These are phyloP conservation scores for Colletotrichum sp. DNA, from an alignment of 2,329 filamentous ascomycete species.

Conservation along the genomic window DNA sequence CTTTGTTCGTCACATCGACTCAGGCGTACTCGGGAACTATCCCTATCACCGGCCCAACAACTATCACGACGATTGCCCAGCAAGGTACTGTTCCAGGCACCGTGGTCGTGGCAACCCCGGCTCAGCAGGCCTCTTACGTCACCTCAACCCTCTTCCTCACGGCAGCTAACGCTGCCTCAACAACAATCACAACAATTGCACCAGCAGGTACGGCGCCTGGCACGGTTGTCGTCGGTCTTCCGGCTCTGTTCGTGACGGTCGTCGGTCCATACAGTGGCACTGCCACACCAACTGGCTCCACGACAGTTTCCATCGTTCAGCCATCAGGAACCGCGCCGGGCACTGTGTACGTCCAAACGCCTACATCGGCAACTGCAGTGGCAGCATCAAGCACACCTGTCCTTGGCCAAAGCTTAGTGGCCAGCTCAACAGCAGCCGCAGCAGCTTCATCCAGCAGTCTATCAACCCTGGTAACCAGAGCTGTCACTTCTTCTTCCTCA, in stretches of 20 bases:
- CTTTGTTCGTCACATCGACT: slow-evolving; percentile 7
- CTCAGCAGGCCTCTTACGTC: not conserved
- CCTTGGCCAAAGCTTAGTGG: not conserved
- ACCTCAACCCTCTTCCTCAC: slow-evolving; percentile 9
- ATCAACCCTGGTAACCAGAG: not conserved
- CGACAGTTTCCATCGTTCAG: slow-evolving; percentile 2
- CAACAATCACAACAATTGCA: not conserved
- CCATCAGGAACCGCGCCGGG: not conserved
- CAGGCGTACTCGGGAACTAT: not conserved
- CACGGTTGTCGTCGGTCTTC: not conserved
- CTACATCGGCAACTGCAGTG: not conserved
- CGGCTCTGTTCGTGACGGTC: not conserved
- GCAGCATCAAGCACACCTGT: not conserved
- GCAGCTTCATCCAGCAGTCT: not conserved
- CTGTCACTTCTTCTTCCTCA: not conserved
- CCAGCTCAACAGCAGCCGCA: not conserved
- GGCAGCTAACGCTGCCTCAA: not conserved
- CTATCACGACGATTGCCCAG: not conserved
- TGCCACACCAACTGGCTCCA: not conserved
- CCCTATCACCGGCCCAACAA: not conserved
- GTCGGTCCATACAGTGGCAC: not conserved
- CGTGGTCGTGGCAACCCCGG: not conserved
- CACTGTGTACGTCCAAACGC: slow-evolving; percentile 5
- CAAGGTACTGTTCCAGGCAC: slow-evolving; percentile 6
- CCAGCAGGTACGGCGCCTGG: not conserved